Evolutionary conservation across 345 rosid species (phyloP), one percentile per base, ranked within the genome.

Genomic region (Garcia nutans): DNA sequence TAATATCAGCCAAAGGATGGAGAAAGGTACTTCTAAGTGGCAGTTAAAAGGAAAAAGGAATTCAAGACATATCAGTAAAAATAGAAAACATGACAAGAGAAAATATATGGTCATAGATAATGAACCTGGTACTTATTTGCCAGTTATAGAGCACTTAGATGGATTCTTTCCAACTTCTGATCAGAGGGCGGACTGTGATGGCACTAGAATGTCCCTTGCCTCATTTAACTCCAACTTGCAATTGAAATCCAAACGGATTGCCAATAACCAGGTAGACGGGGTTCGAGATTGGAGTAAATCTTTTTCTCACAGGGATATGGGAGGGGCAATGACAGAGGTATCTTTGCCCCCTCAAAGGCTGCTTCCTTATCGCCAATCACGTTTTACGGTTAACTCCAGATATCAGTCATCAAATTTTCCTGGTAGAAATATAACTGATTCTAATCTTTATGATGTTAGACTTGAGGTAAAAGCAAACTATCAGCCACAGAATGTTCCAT

Each of bases 31-130:
- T 61, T 89, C 97, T n/a, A 87, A 90, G 82, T 96, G 99, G 99
- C 97, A 89, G 83, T 85, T 78, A 33, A 96, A 96, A 87, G 89
- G 98, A 80, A 96, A 96, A 90, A 88, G 99, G 85, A 96, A 96
- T 73, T 92, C 89, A 2, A 93, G 98, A 83, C 89, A 88, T 67
- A 86, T 62, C 79, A 86, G 88, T 78, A 90, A 90, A 83, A 90
- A 64, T 82, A 88, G 88, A 79, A 88, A 87, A 80, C 93, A 82
- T 58, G 83, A 84, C 75, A 79, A 78, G 8, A 86, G 85, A 76
- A 91, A 88, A 83, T 82, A 76, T 69, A 67, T 76, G 54, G 87
- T 76, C 63, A 80, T 84, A 57, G 86, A 83, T 68, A 90, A 82
- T 73, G 86, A 89, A 77, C 71, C 83, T 65, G 79, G 74, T 74